These are phyloP conservation scores for Xylaria longipes DNA, from an alignment of 495 filamentous ascomycete species.

Conservation along the genomic window DNA sequence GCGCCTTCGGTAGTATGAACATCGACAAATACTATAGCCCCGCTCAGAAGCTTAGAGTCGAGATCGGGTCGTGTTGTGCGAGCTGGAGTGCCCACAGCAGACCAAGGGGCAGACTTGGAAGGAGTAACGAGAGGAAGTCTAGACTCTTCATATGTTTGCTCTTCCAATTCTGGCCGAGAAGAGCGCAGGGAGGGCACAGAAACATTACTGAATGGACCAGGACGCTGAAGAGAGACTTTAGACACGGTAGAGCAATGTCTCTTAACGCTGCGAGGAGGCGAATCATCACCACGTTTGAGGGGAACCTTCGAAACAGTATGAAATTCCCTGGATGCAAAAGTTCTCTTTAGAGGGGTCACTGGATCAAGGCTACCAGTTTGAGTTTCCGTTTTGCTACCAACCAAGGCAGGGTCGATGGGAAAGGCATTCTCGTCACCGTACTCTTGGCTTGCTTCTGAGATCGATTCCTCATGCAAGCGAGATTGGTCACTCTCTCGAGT, in stretches of 20 bases:
- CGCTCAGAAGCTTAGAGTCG: constrained; percentile 62
- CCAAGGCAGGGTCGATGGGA: constrained; percentile 58
- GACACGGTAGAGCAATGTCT: constrained; percentile 63
- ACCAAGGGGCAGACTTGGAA: constrained; percentile 52
- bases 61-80: constrained; percentile 60
- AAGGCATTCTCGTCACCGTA: constrained; percentile 68
- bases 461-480: constrained; percentile 44
- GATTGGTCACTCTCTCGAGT: constrained; percentile 35
- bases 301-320: constrained; percentile 75
- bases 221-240: constrained; percentile 46
- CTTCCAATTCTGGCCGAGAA: constrained; percentile 29
- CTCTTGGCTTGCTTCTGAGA: constrained; percentile 66
- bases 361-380: constrained; percentile 31
- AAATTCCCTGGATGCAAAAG: constrained; percentile 45
- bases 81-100: constrained; percentile 60
- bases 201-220: constrained; percentile 44
- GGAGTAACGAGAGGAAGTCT: constrained; percentile 42
- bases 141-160: constrained; percentile 24
- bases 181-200: constrained; percentile 51
- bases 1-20: constrained; percentile 90
- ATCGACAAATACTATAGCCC: constrained; percentile 88
- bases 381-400: constrained; percentile 29
- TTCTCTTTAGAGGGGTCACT: constrained; percentile 43
- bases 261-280: constrained; percentile 58
- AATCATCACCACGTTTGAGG: constrained; percentile 69